These are phyloP conservation scores for Penicillium sp. DNA, from an alignment of 2,329 filamentous ascomycete genomes.

Conservation along the genomic window DNA sequence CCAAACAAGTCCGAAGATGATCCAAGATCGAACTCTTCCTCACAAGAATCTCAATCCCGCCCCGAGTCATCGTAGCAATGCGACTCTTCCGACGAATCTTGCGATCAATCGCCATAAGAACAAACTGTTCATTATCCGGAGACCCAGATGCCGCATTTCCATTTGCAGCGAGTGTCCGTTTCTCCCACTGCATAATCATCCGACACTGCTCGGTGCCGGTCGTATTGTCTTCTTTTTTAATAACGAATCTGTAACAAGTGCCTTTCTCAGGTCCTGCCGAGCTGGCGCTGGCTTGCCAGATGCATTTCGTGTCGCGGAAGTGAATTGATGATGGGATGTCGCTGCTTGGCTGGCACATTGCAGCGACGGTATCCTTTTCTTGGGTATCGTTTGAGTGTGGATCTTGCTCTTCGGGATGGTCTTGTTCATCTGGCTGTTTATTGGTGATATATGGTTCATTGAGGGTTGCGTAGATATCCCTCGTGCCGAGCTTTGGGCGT, in stretches of 20 bases:
- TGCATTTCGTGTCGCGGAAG: constrained; percentile 14
- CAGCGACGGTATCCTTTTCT: constrained; percentile 16
- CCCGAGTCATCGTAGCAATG: constrained; percentile 17
- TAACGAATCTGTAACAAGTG: constrained; percentile 14
- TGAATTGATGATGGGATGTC: constrained; percentile 7
- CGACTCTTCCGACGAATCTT: constrained; percentile 15
- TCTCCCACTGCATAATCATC: constrained; percentile 22
- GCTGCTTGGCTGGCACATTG: constrained; percentile 10
- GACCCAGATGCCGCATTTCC: not conserved
- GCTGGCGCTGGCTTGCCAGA: constrained; percentile 12
- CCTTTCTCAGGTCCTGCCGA: constrained; percentile 3
- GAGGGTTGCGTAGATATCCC: constrained; percentile 25
- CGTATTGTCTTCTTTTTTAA: constrained; percentile 3
- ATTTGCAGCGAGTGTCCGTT: constrained; percentile 1
- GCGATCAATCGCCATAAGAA: constrained; percentile 20
- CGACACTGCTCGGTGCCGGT: not conserved
- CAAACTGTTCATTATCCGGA: constrained; percentile 10
- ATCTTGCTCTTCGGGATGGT: not conserved
- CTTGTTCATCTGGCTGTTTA: not conserved
- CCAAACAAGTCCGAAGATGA: constrained; percentile 15
- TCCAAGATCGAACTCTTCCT: constrained; percentile 22
- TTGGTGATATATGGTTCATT: constrained; percentile 21
- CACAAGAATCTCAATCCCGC: constrained; percentile 20
- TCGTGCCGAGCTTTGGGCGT: constrained; percentile 18
- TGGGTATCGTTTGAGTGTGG: not conserved